These are phyloP conservation scores for Nakaseomyces sp. DNA, from an alignment of 1,139 yeast genomes.

Conservation along the genomic window DNA sequence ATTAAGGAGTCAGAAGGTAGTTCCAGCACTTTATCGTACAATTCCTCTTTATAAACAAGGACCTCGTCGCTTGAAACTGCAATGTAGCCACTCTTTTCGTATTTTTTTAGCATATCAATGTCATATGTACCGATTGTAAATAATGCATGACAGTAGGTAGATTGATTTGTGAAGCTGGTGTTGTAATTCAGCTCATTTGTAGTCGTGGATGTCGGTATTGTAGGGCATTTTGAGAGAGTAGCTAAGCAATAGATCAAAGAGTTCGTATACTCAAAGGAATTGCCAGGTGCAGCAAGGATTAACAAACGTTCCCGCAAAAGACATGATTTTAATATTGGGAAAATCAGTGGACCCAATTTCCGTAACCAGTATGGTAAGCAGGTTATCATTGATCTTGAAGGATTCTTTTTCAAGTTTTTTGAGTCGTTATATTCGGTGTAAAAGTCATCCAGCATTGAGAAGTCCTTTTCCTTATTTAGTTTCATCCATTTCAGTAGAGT, in stretches of 20 bases:
- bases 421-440: neutral
- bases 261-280: conserved; percentile 36
- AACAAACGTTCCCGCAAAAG: conserved; percentile 54
- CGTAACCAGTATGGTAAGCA: conserved; percentile 23
- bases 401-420: neutral
- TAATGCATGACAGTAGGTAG: conserved; percentile 38
- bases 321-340: conserved; percentile 61
- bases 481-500: conserved; percentile 34
- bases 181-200: neutral
- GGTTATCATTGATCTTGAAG: conserved; percentile 20
- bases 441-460: conserved; percentile 26
- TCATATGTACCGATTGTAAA: conserved; percentile 52
- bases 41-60: conserved; percentile 43
- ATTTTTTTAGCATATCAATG: conserved; percentile 14
- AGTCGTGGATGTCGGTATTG: neutral
- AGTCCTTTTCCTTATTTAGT: conserved; percentile 15
- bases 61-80: conserved; percentile 71
- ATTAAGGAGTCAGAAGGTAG: conserved; percentile 30
- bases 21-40: conserved; percentile 46
- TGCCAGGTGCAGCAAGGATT: conserved; percentile 40
- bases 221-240: neutral
- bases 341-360: conserved; percentile 62
- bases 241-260: conserved; percentile 41
- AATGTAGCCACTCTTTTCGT: conserved; percentile 36
- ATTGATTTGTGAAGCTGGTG: conserved; percentile 11